Evolutionary conservation across 371 early-diverging fungal genomes (phyloP), one percentile per base, ranked within the genome.

Genomic region (Mortierella sp.): DNA sequence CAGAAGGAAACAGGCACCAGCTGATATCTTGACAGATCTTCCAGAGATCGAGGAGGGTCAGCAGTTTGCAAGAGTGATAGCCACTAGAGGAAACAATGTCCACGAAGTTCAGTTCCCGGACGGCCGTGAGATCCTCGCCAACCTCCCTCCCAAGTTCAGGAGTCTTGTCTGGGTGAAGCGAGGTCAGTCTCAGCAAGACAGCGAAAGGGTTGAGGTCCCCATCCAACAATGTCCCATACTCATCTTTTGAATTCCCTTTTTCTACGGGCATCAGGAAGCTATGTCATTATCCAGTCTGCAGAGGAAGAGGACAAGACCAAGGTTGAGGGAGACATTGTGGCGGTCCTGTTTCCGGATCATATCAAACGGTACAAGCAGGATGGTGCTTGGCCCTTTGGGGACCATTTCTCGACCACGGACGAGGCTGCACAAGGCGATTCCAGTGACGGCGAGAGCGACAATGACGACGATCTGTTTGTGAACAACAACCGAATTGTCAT

Each of bases 121-220:
- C 43, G 84, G 84, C 8, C 66, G 63, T 9, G 79, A 67, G 28
- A 85, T 84, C 34, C 81, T 93, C 34, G 94, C 88, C 54, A 85
- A 83, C 54, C 78, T 95, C 55, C 95, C 94, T 22, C 87, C 92
- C 22, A 86, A 83, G 60, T 95, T 91, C 81, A 87, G 92, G 60
- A 92, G 89, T 62, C 71, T 91, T 6, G 87, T 95, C 54, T 95
- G 94, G 94, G 89, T 95, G 31, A 94, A 93, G 72, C 81, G 93
- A 79, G 94, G 94, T 84, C 21, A 47, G 25, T 24, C n/a, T 8
- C 4, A 10, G 7, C 6, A 47, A 8, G 40, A 9, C 3, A 10
- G n/a, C n/a, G n/a, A n/a, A n/a, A n/a, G n/a, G n/a, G n/a, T n/a
- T n/a, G n/a, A n/a, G n/a, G n/a, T n/a, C n/a, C n/a, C n/a, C n/a